Evolutionary conservation across 1,284 basidiomycete genomes (phyloP), one percentile per base, ranked within the genome.

Genomic region (Mycosarcoma mackinlayi): DNA sequence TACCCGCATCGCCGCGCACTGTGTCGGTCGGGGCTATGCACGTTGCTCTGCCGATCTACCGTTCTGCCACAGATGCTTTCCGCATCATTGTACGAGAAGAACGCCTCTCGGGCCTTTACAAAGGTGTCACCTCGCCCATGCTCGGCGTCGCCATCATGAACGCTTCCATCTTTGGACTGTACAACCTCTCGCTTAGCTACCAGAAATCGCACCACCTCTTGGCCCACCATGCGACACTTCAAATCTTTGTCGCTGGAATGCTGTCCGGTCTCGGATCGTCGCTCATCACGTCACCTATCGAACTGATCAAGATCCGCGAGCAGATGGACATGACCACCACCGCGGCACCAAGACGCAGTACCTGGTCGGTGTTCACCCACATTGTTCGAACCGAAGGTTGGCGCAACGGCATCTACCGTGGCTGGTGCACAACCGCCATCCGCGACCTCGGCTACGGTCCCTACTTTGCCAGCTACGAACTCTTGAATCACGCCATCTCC

Each of bases 131-230:
- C 1, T 75, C 71, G 1, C 65, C 76, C 23, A 63, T 69, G 57
- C 57, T 79, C n/a, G 78, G 78, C 30, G 78, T 80, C 2, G 77
- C 77, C n/a, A 46, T 73, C 46, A 80, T 80, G 78, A 80, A 80
- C 55, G 76, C 77, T 1, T 77, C 74, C 48, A 62, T 80, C 49
- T 80, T 80, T 42, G 75, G 72, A 16, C 53, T 76, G 18, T 80
- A 80, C 49, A 62, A 58, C 18, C 34, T 78, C 25, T 54, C 70
- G 1, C 56, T 80, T 1, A 62, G 67, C 21, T 51, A 55, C 25
- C 66, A 73, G 19, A 46, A 56, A 16, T 33, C 39, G 2, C 47
- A 62, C n/a, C 21, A 23, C 6, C 13, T 53, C 3, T 16, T 60
- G 6, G 24, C 27, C 6, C 28, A 19, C 7, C 33, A 46, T 19